Conservation (phyloP, 2,329 filamentous ascomycete genomes). For the Cladophialophora exuberans region DNA sequence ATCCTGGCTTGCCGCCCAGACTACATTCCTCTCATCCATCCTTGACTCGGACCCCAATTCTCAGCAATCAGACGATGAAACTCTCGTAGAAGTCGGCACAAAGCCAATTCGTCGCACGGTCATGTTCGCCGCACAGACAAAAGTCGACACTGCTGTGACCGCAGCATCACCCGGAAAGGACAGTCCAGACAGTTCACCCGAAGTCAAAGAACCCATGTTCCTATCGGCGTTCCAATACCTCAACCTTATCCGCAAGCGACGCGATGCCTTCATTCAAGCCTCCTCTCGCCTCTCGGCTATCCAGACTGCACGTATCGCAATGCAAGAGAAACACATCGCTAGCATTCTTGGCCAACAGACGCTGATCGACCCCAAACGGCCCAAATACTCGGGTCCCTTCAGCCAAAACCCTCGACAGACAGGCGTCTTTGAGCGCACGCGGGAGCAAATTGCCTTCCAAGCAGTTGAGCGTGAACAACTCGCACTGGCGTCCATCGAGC, state of each 20-base stretch:
- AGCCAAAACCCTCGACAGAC: constrained; percentile 72
- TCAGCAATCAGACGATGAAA: constrained; percentile 18
- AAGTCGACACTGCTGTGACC: constrained; percentile 11
- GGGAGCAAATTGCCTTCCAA: constrained; percentile 43
- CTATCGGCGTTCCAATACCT: constrained; percentile 84
- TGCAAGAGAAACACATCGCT: constrained; percentile 72
- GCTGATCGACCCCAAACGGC: constrained; percentile 69
- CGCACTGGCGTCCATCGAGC: constrained; percentile 70
- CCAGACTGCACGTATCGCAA: constrained; percentile 77
- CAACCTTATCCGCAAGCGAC: constrained; percentile 64
- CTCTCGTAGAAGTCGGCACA: background rate
- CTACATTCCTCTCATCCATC: constrained; percentile 72
- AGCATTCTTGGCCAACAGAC: constrained; percentile 85
- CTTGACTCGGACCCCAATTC: constrained; percentile 55
- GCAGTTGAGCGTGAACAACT: constrained; percentile 75
- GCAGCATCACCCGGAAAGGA: constrained; percentile 48
- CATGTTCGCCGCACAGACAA: constrained; percentile 15
- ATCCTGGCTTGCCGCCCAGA: constrained; percentile 83
- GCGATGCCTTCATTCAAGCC: constrained; percentile 83
- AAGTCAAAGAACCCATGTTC: constrained; percentile 71
- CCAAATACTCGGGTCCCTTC: constrained; percentile 70
- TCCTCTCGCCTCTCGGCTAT: constrained; percentile 85
- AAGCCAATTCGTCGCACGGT: constrained; percentile 16
- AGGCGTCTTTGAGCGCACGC: constrained; percentile 50
- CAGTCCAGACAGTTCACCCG: constrained; percentile 48